phyloP scores from a whole-genome alignment of 805 yeast species.

The Metschnikowia henanensis region DNA sequence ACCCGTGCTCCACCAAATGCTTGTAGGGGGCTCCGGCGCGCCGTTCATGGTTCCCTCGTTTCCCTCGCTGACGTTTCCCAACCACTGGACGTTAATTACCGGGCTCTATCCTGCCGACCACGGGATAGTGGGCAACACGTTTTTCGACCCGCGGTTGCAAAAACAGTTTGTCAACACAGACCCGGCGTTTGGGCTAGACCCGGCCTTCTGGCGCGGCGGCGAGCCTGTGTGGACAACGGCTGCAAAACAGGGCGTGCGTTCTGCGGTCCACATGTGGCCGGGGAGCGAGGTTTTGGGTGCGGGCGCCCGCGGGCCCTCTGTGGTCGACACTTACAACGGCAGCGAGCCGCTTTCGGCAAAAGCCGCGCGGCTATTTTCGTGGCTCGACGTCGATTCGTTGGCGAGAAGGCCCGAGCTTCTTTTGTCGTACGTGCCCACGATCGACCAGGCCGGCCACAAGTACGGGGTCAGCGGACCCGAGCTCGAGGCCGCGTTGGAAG shows the following conservation, averaged over 20 bases:
- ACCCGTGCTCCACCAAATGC: constrained; percentile 65
- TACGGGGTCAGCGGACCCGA: constrained; percentile 66
- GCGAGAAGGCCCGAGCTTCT: constrained; percentile 70
- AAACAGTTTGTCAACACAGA: constrained; percentile 65
- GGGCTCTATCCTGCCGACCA: constrained; percentile 83
- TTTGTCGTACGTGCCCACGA: constrained; percentile 75
- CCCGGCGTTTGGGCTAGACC: constrained; percentile 50
- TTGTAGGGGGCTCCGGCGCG: constrained; percentile 54
- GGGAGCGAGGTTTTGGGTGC: constrained; percentile 76
- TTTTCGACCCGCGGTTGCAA: constrained; percentile 58
- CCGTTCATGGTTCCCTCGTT: constrained; percentile 88
- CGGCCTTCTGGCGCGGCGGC: constrained; percentile 78
- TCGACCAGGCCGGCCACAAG: constrained; percentile 77
- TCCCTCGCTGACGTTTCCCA: constrained; percentile 88
- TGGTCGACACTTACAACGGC: constrained; percentile 64
- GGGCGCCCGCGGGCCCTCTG: constrained; percentile 43
- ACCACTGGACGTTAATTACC: constrained; percentile 89
- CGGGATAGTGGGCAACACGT: constrained; percentile 84
- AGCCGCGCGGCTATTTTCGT: constrained; percentile 53
- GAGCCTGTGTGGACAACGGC: constrained; percentile 90
- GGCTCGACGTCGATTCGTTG: constrained; percentile 61
- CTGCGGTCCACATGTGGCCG: constrained; percentile 97
- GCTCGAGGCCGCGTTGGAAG: constrained; percentile 50
- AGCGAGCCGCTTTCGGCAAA: constrained; percentile 60
- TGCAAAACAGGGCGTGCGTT: constrained; percentile 51